Evolutionary conservation across 2,329 filamentous ascomycete species (phyloP).

Genomic region (Metarhizium humberi): DNA sequence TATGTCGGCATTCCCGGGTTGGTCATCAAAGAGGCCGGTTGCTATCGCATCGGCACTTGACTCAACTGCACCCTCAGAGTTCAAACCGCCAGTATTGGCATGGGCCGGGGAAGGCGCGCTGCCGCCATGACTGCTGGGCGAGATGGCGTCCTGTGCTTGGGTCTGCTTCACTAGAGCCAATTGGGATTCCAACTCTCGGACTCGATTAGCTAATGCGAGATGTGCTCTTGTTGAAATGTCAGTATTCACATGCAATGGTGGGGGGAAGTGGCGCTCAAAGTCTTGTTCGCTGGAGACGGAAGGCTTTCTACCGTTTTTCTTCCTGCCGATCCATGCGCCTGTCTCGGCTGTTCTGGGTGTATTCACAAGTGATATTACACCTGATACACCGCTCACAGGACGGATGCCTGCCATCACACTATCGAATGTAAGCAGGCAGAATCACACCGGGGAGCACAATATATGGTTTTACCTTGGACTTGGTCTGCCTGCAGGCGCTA

Average conservation of each 20-base stretch:
- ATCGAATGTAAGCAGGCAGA: not conserved
- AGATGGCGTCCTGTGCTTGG: not conserved
- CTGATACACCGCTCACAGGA: conserved; percentile 13
- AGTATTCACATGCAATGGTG: not conserved
- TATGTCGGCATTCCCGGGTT: conserved; percentile 14
- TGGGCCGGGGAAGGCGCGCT: not conserved
- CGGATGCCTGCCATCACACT: conserved; percentile 14
- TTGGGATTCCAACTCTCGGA: conserved; percentile 1
- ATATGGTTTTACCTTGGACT: conserved; percentile 12
- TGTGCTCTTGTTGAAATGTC: not conserved
- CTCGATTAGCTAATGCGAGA: conserved; percentile 1
- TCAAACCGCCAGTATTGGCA: not conserved
- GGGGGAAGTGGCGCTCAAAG: too few relatives aligned
- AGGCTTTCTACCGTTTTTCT: conserved; percentile 9
- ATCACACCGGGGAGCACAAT: not conserved
- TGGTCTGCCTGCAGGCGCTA: conserved; percentile 13
- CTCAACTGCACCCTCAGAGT: conserved; percentile 9
- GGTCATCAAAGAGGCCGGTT: conserved; percentile 18
- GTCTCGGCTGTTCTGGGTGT: conserved; percentile 13
- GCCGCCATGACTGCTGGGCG: not conserved
- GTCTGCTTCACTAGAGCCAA: conserved; percentile 1
- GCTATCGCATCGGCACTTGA: conserved; percentile 18
- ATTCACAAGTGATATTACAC: conserved; percentile 11
- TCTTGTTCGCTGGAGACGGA: not conserved
- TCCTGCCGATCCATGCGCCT: conserved; percentile 15